Base-by-base conservation (phyloP, 2,329 filamentous ascomycete species). In the Aspergillus arachidicola region DNA sequence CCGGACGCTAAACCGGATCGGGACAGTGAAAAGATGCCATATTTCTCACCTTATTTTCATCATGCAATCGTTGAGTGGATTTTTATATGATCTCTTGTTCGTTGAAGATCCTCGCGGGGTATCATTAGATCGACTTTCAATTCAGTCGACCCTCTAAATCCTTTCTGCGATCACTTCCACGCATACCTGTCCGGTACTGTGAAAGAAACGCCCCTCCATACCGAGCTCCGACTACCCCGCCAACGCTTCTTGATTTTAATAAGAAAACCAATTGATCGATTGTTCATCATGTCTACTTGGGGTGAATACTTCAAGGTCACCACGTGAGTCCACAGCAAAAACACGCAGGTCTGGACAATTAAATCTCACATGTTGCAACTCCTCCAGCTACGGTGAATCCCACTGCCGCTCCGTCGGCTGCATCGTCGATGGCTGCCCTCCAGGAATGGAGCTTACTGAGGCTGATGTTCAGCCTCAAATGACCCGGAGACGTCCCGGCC, bases 391-490 rank as follows among this genome's bases (percentile, higher is more conserved):
- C 82, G 91, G 91, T 77, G 91, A 94, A 80, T 96, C 92, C 62
- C 94, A 97, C 82, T 96, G 94, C 83, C 90, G 89, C 73, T 94
- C 91, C 36, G 93, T 98, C 73, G 94, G 93, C 75, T 96, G 92
- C 83, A 97, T 98, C 73, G 90, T 98, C 80, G 94, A 98, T 77
- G 93, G 93, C 72, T 91, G 89, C 75, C 95, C 94, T 41, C 94
- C 95, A 16, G 92, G 92, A 72, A 90, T 98, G 85, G 83, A 89
- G 72, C 88, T 98, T 78, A 91, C 87, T 66, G 94, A 97, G 80
- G 84, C 83, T 60, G 92, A 96, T 75, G 96, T 98, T 76, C 94
- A 99, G 81, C 93, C 93, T 56, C 93, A 97, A 81, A 92, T 98
- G 87, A 96, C 91, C 67, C 90, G 94, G 68, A 87, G 94, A 65